Evolutionary conservation across 495 filamentous ascomycete species (phyloP), one percentile per base, ranked within the genome.

Genomic region (Chlorociboria aeruginascens): DNA sequence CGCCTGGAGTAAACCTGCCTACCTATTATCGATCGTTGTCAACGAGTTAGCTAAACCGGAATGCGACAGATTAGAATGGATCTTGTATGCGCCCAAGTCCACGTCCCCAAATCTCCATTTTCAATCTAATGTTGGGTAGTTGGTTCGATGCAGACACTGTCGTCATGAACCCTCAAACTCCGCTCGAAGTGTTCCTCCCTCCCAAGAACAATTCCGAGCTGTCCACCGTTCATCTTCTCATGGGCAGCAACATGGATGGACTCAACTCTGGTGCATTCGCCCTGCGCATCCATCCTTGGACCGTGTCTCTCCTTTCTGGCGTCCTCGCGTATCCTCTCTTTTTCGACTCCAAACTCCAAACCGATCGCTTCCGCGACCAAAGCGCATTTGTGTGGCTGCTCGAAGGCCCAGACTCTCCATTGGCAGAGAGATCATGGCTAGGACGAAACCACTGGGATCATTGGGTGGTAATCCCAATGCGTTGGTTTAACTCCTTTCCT

Each of bases 41-140:
- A 60, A 63, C n/a, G 73, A 77, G 48, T 50, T 77, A 37, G 50
- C 63, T 32, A 74, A 74, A 53, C 72, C 72, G 7, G 58, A 64
- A 40, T 63, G 52, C 10, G 53, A 74, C 52, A 55, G 71, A 25
- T 45, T 76, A 37, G 53, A 74, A 48, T 77, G 73, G 73, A 46
- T 76, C 8, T 65, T 76, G 67, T 70, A 52, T 43, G 67, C 57
- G 28, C 28, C 14, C 31, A 17, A 6, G 0, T 7, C 40, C 6
- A 35, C 33, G 2, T 35, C 33, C 33, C 33, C 13, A 13, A 35
- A 13, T 35, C 33, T 13, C 13, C 33, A 12, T 36, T 36, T 36
- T 6, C 1, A 36, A 36, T 40, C 38, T 40, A 25, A 40, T 3
- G 12, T 16, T 16, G 1, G 12, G 38, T 9, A 40, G 38, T 17